Base-by-base conservation (phyloP, 2,329 filamentous ascomycete species). In the Geosmithia flava region DNA sequence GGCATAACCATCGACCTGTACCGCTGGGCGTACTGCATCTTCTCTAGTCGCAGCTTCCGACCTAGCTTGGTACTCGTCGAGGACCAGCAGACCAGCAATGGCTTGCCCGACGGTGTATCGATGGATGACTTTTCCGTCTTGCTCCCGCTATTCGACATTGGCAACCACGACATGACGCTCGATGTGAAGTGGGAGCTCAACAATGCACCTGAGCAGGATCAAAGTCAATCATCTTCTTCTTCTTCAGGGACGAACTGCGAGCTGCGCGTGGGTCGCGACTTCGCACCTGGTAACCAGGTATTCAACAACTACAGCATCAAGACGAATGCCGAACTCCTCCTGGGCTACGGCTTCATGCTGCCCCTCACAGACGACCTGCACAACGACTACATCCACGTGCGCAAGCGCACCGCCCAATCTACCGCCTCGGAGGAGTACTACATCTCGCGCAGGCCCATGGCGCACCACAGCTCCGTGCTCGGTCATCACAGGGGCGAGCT, bases 221-320 rank as follows among this genome's bases (percentile, higher is more conserved):
- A 27, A 8, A 8, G 4, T 27, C 23, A 8, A 27, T 8, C 23
- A 5, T 8, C 23, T 27, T 8, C 23, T 8, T 27, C 23, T 8
- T 27, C 23, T 8, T 27, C 23, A 15, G 27, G 20, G 3, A 53
- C 54, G 15, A 44, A 53, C 19, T 79, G 74, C 50, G 62, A 59
- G 8, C 65, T 81, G 10, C 57, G 61, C 16, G 68, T 70, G 8
- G 59, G 57, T 17, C 64, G 68, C 48, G 51, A 54, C 1, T 73
- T 81, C 54, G 45, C 53, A 4, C 63, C 76, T 0, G 78, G 80
- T 0, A 61, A 76, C 29, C 76, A 80, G 53, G 62, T 80, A 20
- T 81, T 72, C 56, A 86, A 87, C 66, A 87, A 86, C 60, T 89
- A 89, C 57, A 84, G 84, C 29, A 61, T 68, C 57, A 85, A 87